A percentile compares a stretch with the other conserved stretches of the same genome.
phyloP scores from a whole-genome alignment of 768 basidiomycete genomes.

The Boletellus emodensis region DNA sequence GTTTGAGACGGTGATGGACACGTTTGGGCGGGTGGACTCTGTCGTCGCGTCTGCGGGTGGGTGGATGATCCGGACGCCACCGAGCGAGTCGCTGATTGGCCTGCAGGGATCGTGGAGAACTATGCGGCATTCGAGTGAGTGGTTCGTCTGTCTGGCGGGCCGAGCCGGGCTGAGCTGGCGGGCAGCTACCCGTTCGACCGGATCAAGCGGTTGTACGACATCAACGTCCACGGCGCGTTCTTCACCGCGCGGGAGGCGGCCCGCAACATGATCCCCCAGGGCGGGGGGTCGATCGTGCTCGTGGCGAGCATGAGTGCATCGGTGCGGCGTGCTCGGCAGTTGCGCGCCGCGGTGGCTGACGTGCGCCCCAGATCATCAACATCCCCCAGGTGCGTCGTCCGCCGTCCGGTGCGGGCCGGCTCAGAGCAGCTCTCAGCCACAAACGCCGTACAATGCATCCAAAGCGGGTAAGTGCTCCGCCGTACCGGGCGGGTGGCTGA shows the following conservation, averaged over 20 bases:
- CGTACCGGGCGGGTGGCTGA: background rate
- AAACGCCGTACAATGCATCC: slow-evolving; percentile 95
- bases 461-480: slow-evolving; percentile 63
- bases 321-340: slow-evolving; percentile 41
- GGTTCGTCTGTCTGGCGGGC: slow-evolving; percentile 29
- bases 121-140: slow-evolving; percentile 79
- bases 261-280: slow-evolving; percentile 80
- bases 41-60: slow-evolving; percentile 87
- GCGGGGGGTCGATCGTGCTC: slow-evolving; percentile 78
- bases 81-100: background rate
- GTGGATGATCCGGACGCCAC: slow-evolving; percentile 19
- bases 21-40: slow-evolving; percentile 70
- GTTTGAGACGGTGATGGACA: slow-evolving; percentile 59
- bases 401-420: background rate
- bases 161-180: slow-evolving; percentile 7
- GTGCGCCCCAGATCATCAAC: slow-evolving; percentile 65
- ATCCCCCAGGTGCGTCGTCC: slow-evolving; percentile 65
- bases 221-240: slow-evolving; percentile 93
- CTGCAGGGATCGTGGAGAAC: slow-evolving; percentile 79
- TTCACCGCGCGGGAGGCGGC: slow-evolving; percentile 97
- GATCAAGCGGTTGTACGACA: slow-evolving; percentile 78
- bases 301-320: slow-evolving; percentile 90
- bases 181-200: slow-evolving; percentile 80
- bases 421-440: slow-evolving; percentile 44
- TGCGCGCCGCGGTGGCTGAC: slow-evolving; percentile 5